Conservation (phyloP, 345 rosid genomes). For the Angophora floribunda region DNA sequence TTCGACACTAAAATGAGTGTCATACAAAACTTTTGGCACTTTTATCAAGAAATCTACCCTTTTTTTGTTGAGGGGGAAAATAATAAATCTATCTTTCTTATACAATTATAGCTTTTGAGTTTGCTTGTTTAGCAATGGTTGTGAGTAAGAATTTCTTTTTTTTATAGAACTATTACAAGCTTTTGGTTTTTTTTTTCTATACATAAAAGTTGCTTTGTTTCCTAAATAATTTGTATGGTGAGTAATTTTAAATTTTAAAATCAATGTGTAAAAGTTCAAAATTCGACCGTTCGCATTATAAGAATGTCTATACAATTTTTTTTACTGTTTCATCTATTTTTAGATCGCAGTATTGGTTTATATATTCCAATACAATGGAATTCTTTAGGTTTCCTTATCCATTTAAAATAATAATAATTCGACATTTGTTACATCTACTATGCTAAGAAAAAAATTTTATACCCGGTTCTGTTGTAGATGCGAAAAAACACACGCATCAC, state of each 20-base stretch:
- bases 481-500: neutral
- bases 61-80: neutral
- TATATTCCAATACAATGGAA: neutral
- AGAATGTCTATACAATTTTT: no score
- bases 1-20: accelerated
- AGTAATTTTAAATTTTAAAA: no score
- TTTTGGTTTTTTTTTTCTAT: no score
- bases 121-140: neutral
- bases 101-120: neutral
- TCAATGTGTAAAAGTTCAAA: neutral
- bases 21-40: neutral
- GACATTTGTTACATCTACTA: neutral
- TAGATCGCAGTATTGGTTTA: neutral
- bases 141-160: neutral
- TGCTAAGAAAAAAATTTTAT: neutral
- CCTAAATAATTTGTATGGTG: neutral
- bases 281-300: no score
- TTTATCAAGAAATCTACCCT: neutral
- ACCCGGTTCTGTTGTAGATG: neutral
- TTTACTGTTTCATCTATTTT: neutral
- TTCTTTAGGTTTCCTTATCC: no score
- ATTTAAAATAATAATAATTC: neutral
- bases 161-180: neutral
- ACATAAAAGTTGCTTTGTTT: neutral
- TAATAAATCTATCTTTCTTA: neutral